These are phyloP conservation scores for Colletotrichum aenigma DNA, from an alignment of 2,329 filamentous ascomycete genomes.

Conservation along the genomic window DNA sequence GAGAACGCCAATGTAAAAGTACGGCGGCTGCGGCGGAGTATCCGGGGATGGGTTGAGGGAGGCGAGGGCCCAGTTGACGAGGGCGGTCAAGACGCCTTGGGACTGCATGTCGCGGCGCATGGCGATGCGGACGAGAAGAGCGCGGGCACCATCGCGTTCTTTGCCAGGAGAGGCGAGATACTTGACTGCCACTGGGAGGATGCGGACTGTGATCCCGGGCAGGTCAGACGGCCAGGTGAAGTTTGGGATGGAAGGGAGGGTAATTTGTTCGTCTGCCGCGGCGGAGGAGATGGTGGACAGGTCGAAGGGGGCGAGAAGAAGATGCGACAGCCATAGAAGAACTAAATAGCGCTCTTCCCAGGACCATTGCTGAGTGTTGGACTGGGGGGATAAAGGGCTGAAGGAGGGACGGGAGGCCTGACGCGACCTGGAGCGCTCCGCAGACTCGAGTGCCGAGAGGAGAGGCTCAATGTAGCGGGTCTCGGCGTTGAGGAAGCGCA, in stretches of 20 bases:
- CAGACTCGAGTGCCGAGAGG: slow-evolving; percentile 73
- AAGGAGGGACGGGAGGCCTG: neutral
- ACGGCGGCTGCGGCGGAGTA: slow-evolving; percentile 56
- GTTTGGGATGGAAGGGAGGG: slow-evolving; percentile 45
- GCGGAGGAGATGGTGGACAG: slow-evolving; percentile 80
- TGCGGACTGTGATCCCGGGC: slow-evolving; percentile 72
- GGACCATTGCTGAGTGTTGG: slow-evolving; percentile 45
- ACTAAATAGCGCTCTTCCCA: slow-evolving; percentile 93
- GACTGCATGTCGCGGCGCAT: slow-evolving; percentile 88
- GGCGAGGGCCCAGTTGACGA: slow-evolving; percentile 74
- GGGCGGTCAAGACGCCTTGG: slow-evolving; percentile 68
- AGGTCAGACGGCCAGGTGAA: slow-evolving; percentile 62
- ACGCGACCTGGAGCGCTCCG: slow-evolving; percentile 34
- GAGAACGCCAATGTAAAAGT: slow-evolving; percentile 79
- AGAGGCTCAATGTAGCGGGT: slow-evolving; percentile 83
- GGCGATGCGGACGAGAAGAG: slow-evolving; percentile 80
- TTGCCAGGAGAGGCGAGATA: slow-evolving; percentile 81
- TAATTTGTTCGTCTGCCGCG: slow-evolving; percentile 48
- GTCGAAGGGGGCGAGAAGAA: slow-evolving; percentile 88
- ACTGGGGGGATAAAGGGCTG: neutral
- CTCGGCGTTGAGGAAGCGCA: slow-evolving; percentile 90
- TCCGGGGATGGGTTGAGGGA: slow-evolving; percentile 55
- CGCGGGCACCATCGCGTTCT: slow-evolving; percentile 86
- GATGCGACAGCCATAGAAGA: slow-evolving; percentile 84
- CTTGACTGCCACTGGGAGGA: slow-evolving; percentile 72